Base-by-base conservation (phyloP, 345 rosid genomes). In the Excoecaria cochinchinensis region DNA sequence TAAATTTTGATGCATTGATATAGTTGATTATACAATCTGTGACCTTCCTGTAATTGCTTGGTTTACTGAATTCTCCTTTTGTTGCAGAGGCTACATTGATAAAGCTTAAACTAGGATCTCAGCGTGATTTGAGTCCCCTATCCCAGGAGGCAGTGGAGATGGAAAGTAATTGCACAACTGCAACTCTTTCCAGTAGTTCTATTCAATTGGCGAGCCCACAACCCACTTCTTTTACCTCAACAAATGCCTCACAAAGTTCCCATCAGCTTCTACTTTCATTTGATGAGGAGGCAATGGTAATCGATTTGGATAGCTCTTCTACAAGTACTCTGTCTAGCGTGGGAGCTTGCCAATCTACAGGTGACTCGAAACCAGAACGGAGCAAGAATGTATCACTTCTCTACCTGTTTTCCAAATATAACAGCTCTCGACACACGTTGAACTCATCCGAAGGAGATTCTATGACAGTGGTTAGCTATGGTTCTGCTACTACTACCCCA, bases 51-150 rank as follows among this genome's bases (percentile, higher is more conserved):
- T 14, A 38, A 21, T 22, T 52, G 17, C 4, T 71, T 22, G 22
- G 47, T 16, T 46, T 16, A 38, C 9, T 67, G 22, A 65, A 40
- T 12, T 51, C n/a, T 74, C 53, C 69, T 25, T 69, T 66, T 22
- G 61, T 38, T 76, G 85, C 88, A 91, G 97, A 94, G 82, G 78
- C 91, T 36, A 94, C 97, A 12, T 81, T 94, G 44, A 66, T 89
- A 70, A 94, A 88, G 94, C 95, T 94, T 51, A 90, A 86, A 78
- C 73, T 72, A 62, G 98, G 98, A 64, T 89, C 97, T 76, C 89
- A 77, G 58, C 82, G 83, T 1, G 85, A 73, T 15, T 67, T 57
- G 25, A 69, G 39, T 80, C 22, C 73, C 0, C 64, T 73, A 3
- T 22, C 65, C 1, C 71, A 48, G 67, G 80, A 55, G 14, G 48